Conservation (phyloP, 2,329 filamentous ascomycete species). For the Aspergillus pseudoglaucus region DNA sequence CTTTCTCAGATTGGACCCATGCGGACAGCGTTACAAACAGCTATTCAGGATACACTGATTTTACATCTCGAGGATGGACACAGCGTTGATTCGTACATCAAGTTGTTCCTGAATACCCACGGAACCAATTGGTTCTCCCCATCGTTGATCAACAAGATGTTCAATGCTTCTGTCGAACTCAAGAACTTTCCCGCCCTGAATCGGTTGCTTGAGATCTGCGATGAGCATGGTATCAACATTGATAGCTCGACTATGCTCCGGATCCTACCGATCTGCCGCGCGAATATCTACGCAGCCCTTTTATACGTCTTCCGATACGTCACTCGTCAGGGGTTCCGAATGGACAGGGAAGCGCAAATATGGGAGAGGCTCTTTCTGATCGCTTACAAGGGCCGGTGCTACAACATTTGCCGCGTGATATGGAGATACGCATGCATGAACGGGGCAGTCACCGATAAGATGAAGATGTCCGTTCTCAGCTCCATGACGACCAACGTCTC, state of each 20-base stretch:
- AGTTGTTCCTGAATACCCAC: conserved; percentile 29
- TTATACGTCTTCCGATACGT: conserved; percentile 17
- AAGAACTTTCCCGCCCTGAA: conserved; percentile 21
- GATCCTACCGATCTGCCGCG: conserved; percentile 21
- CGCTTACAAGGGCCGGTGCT: conserved; percentile 31
- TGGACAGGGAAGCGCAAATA: conserved; percentile 13
- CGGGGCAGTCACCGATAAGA: conserved; percentile 24
- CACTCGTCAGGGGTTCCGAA: conserved; percentile 9
- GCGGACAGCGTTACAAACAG: conserved; percentile 21
- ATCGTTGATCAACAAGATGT: conserved; percentile 31
- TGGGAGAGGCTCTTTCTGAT: conserved; percentile 36
- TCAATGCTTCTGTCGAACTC: conserved; percentile 23
- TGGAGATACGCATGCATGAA: conserved; percentile 44
- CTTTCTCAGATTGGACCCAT: conserved; percentile 18
- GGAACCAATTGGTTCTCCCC: conserved; percentile 33
- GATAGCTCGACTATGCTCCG: conserved; percentile 23
- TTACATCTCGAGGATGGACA: conserved; percentile 28
- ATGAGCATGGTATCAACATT: conserved; percentile 20
- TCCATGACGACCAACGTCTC: conserved; percentile 25
- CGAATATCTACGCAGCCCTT: conserved; percentile 18
- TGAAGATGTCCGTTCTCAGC: conserved; percentile 25
- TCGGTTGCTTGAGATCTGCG: conserved; percentile 26
- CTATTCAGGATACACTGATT: conserved; percentile 27
- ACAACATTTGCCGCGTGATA: conserved; percentile 41
- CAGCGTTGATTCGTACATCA: conserved; percentile 31